A percentile compares a stretch with the other conserved stretches of the same genome.
Conservation (phyloP, 192 early-diverging fungal species). For the Kickxella alabastrina region DNA sequence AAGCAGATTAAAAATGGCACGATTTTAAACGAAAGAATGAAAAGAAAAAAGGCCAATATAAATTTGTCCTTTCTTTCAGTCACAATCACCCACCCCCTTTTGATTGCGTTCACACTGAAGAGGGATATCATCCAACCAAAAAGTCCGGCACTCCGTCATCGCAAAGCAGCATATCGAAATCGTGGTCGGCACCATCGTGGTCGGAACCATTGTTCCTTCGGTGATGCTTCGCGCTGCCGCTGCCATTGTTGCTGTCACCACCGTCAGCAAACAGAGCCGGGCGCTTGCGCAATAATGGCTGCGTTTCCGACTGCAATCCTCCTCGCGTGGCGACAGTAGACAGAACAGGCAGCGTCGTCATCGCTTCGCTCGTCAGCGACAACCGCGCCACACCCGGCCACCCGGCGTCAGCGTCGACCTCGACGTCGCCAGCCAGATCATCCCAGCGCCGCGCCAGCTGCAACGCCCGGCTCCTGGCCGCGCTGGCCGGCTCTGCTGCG, state of each 20-base stretch:
- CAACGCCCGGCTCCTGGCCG: not conserved
- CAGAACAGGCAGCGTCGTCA: too few relatives aligned
- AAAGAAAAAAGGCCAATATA: not conserved
- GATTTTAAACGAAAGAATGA: too few relatives aligned
- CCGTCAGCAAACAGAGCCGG: not conserved
- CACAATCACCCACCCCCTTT: not conserved
- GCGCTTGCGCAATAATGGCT: not conserved
- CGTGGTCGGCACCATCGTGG: too few relatives aligned
- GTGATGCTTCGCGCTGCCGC: conserved; percentile 1
- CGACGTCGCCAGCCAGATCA: conserved; percentile 2
- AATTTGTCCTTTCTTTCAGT: not conserved
- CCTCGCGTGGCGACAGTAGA: too few relatives aligned
- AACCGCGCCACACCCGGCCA: not conserved
- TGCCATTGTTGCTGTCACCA: too few relatives aligned
- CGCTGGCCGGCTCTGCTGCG: not conserved
- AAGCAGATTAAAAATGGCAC: too few relatives aligned
- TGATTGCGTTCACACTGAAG: not conserved
- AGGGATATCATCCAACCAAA: conserved; percentile 13
- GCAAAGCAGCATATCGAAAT: conserved; percentile 15
- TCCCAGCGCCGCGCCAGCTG: conserved; percentile 28
- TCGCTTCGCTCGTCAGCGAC: conserved; percentile 5
- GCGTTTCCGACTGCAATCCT: too few relatives aligned
- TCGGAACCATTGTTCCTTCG: too few relatives aligned
- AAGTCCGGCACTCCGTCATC: conserved; percentile 17
- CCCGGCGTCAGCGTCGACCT: not conserved